phyloP scores from a whole-genome alignment of 2,329 filamentous ascomycete genomes.

The Hypomyces perniciosus region DNA sequence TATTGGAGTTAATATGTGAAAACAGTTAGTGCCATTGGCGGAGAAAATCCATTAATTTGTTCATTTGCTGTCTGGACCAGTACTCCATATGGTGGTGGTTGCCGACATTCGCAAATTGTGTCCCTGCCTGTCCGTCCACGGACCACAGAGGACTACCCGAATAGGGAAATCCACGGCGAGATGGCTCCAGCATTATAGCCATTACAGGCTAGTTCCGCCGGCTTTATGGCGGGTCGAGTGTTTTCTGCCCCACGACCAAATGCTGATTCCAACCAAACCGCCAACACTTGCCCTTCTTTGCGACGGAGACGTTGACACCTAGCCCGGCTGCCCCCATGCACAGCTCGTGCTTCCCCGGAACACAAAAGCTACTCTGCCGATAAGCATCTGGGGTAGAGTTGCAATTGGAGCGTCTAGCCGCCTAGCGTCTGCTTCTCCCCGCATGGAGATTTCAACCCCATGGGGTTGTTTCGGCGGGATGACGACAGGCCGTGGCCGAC shows the following conservation, averaged over 20 bases:
- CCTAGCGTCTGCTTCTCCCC: constrained; percentile 1
- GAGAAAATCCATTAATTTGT: no score
- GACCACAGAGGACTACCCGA: neutral
- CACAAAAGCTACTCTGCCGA: neutral
- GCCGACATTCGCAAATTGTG: no score
- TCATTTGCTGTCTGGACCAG: no score
- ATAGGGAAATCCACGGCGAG: neutral
- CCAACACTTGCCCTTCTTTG: constrained; percentile 5
- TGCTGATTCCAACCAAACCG: neutral
- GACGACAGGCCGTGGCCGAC: neutral
- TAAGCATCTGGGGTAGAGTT: constrained; percentile 9
- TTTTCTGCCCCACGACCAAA: constrained; percentile 9
- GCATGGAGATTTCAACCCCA: constrained; percentile 9
- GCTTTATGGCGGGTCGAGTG: neutral
- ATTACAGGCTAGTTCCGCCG: constrained; percentile 6
- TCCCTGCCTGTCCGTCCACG: neutral
- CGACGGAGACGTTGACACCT: constrained; percentile 1
- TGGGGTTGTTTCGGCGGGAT: constrained; percentile 5
- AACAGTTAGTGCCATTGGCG: no score
- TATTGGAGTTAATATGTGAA: no score
- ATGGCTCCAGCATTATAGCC: neutral
- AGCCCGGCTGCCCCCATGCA: no score
- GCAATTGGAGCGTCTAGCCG: constrained; percentile 1
- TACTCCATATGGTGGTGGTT: no score
- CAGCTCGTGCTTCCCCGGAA: constrained; percentile 2